Evolutionary conservation across 83 land plant genomes (phyloP), one percentile per base, ranked within the genome.

Genomic region (Diphasiastrum complanatum): DNA sequence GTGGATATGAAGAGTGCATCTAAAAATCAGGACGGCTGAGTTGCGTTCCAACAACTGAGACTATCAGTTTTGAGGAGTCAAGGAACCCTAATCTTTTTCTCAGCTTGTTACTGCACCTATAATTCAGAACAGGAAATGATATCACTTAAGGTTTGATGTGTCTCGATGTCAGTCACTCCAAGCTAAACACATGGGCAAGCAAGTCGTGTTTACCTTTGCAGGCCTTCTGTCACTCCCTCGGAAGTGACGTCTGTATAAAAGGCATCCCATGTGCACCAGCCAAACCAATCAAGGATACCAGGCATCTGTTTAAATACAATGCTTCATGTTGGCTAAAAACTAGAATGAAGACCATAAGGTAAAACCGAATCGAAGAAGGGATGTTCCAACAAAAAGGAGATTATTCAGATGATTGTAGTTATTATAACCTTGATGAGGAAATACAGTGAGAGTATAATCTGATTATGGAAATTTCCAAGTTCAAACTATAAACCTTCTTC

Each of bases 251-350:
- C 77, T 0, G 91, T 85, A 45, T 93, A 85, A 61, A 93, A 93
- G 32, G 98, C 98, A 79, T 93, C 91, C 98, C 98, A 93, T 22
- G 98, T 93, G 50, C 98, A 93, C 98, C 98, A 93, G 12, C 98
- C 98, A 70, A 93, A 93, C 88, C 90, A 93, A 69, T 93, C 81
- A 54, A 93, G 71, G 71, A 93, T 79, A 19, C 82, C 87, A 25
- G 95, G 97, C 77, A 81, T 67, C 97, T 90, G 68, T 45, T 20
- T 27, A 55, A 10, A 30, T 16, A 55, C 35, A 55, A 24, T n/a
- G n/a, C n/a, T n/a, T n/a, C n/a, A n/a, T n/a, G n/a, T n/a, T n/a
- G n/a, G n/a, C n/a, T n/a, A n/a, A n/a, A n/a, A n/a, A n/a, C n/a
- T n/a, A n/a, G n/a, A n/a, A n/a, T n/a, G 24, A 36, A 33, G 47